Conservation (phyloP, 2,329 filamentous ascomycete genomes). For the Penicillium sp. region DNA sequence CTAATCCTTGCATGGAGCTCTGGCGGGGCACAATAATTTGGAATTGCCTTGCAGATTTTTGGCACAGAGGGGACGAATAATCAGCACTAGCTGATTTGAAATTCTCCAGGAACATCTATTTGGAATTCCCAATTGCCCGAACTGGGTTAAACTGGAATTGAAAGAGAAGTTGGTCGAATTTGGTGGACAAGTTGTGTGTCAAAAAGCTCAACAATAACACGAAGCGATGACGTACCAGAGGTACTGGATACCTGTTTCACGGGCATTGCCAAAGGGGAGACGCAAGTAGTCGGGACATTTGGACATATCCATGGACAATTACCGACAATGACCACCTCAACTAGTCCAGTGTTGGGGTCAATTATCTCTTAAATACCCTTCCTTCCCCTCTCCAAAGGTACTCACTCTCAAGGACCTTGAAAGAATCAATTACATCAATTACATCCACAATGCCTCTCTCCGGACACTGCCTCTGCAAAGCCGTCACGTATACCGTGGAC, state of each 20-base stretch:
- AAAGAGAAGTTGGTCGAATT: not conserved
- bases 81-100: not conserved
- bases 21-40: conserved; percentile 24
- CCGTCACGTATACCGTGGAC: conserved; percentile 66
- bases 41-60: conserved; percentile 9
- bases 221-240: not conserved
- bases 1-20: not conserved
- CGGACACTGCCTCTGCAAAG: conserved; percentile 70
- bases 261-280: not conserved
- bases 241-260: not conserved
- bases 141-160: not conserved
- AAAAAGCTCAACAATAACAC: not conserved
- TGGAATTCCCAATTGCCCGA: conserved; percentile 6
- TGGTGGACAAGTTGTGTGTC: not conserved
- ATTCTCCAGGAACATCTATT: not conserved
- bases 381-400: conserved; percentile 10
- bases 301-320: not conserved
- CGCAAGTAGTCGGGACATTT: not conserved
- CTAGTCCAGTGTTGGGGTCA: not conserved
- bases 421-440: conserved; percentile 10
- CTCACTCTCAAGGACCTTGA: conserved; percentile 27
- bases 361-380: conserved; percentile 18
- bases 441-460: conserved; percentile 60
- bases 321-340: not conserved
- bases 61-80: not conserved